Base-by-base conservation (phyloP, 2,329 filamentous ascomycete species). In the Aspergillus sclerotialis region DNA sequence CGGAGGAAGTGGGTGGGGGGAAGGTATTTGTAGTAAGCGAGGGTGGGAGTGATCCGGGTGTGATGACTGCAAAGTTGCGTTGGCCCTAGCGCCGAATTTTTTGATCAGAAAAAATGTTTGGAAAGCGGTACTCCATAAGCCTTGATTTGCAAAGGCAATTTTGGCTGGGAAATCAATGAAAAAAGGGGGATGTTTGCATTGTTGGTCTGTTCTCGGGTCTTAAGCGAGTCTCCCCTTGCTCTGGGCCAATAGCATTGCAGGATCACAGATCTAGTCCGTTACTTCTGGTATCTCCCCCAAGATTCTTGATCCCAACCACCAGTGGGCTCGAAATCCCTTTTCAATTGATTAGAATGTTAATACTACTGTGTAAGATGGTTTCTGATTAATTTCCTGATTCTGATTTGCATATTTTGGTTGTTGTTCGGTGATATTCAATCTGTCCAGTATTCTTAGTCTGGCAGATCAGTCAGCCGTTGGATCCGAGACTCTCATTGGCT, bases 1-100 rank as follows among this genome's bases (percentile, higher is more conserved):
- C n/a, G 58, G 60, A 59, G 57, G 45, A 52, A 49, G 60, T 63
- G 58, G 55, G 60, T 59, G 58, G 58, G 60, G 60, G 57, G 45
- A 51, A n/a, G 49, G 61, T 63, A 64, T 62, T 62, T 60, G 56
- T 58, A 63, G 53, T 46, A 49, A 49, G 39, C 49, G 48, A 55
- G 44, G 44, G 47, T 32, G 50, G 51, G 48, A 37, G 51, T 63
- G 57, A 61, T 63, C 56, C 60, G 48, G 46, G 42, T 43, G 35
- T 28, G 35, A 43, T 47, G 42, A 40, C 46, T 44, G 44, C 39
- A 39, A 49, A 40, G 31, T 39, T 47, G 43, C 43, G 43, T n/a
- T 39, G 45, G 46, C 33, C 48, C 48, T 50, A 53, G 49, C 49
- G 49, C 44, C 28, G 32, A 30, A 45, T 45, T 35, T 38, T 51